A percentile compares a stretch with the other conserved stretches of the same genome.
phyloP scores from a whole-genome alignment of 441 rosid species.

The Brassica balearica region DNA sequence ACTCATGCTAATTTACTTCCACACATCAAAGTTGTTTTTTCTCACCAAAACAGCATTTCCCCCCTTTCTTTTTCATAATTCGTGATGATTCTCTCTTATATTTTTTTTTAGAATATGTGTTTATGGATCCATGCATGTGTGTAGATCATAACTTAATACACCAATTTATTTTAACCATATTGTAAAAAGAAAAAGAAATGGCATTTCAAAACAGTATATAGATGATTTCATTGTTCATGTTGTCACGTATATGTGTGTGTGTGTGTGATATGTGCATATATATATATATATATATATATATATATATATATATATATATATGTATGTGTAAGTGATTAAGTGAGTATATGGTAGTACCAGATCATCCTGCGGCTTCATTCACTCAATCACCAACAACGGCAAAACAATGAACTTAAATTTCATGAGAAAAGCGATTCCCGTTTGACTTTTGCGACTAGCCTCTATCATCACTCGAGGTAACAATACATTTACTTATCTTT shows the following conservation, averaged over 20 bases:
- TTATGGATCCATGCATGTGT: constrained; percentile 16
- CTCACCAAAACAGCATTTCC: neutral
- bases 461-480: constrained; percentile 29
- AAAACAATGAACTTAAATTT: constrained; percentile 14
- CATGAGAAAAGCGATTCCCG: neutral
- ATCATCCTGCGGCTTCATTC: constrained; percentile 47
- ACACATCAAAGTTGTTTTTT: neutral
- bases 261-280: neutral
- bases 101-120: neutral
- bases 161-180: neutral
- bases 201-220: neutral
- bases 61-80: neutral
- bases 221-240: neutral
- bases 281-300: neutral
- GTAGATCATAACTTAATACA: neutral
- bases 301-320: neutral
- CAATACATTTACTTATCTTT: neutral
- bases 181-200: neutral
- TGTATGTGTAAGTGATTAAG: neutral
- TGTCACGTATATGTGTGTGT: neutral
- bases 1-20: constrained; percentile 3
- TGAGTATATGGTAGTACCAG: constrained; percentile 27
- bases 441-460: neutral
- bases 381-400: constrained; percentile 42
- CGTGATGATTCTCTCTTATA: neutral